Evolutionary conservation across 1,284 basidiomycete genomes (phyloP).

Genomic region (Puccinia coronata): DNA sequence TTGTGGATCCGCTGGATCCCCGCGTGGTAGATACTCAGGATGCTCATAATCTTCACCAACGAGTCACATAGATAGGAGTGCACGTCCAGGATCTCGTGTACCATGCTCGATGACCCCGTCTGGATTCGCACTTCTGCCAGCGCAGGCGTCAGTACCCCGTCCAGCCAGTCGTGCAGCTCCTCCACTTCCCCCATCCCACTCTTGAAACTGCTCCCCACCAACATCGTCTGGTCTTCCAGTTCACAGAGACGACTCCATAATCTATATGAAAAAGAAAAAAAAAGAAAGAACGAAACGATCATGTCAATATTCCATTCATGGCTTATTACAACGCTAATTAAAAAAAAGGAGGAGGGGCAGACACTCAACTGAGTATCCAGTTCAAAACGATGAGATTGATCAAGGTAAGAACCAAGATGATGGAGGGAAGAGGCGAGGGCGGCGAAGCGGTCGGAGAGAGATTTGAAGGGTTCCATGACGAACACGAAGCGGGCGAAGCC

Average conservation of each 20-base stretch:
- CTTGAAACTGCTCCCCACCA: not conserved
- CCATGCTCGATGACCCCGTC: not conserved
- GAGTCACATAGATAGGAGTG: slow-evolving; percentile 17
- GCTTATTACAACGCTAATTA: not conserved
- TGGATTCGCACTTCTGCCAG: slow-evolving; percentile 9
- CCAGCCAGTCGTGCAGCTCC: slow-evolving; percentile 27
- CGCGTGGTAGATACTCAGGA: not conserved
- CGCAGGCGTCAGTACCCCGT: slow-evolving; percentile 14
- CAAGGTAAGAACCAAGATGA: not conserved
- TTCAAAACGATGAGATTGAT: no score
- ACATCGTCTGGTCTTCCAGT: not conserved
- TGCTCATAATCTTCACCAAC: not conserved
- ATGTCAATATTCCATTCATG: no score
- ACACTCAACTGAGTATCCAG: no score
- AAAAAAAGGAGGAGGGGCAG: not conserved
- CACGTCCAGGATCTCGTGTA: not conserved
- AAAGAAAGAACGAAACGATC: no score
- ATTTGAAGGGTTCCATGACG: not conserved
- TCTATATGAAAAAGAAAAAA: not conserved
- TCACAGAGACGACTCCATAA: not conserved
- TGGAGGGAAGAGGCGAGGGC: not conserved
- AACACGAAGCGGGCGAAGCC: not conserved
- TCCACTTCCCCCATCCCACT: not conserved
- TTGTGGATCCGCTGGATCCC: not conserved
- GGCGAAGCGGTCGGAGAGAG: not conserved